These are phyloP conservation scores for Leptodontidium sp. DNA, from an alignment of 2,329 filamentous ascomycete species.

Conservation along the genomic window DNA sequence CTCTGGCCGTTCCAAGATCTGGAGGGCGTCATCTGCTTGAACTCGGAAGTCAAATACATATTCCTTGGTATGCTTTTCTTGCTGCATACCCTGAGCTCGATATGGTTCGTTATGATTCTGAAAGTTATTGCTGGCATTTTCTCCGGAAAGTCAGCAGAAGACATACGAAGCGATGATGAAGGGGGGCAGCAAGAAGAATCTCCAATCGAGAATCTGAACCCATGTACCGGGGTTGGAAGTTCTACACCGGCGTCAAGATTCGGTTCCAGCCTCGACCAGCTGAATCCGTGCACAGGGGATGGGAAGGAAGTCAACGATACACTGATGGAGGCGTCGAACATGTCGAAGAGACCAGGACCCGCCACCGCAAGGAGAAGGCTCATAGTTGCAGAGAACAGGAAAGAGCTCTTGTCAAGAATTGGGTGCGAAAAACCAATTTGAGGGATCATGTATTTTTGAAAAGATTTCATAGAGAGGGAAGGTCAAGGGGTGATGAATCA, in stretches of 20 bases:
- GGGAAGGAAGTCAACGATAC: not conserved
- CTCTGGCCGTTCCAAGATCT: slow-evolving; percentile 11
- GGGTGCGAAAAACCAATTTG: slow-evolving; percentile 2
- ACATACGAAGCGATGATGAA: not conserved
- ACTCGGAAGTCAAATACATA: not conserved
- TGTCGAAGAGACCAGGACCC: not conserved
- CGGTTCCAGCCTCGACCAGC: not conserved
- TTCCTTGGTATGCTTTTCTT: slow-evolving; percentile 8
- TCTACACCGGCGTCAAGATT: not conserved
- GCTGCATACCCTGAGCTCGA: not conserved
- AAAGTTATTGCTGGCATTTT: not conserved
- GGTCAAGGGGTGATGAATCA: too few relatives aligned
- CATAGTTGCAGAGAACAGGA: not conserved
- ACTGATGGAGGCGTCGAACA: not conserved
- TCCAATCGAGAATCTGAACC: not conserved
- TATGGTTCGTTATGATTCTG: slow-evolving; percentile 9
- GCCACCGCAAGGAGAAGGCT: not conserved
- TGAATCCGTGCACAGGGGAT: not conserved
- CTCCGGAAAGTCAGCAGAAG: not conserved
- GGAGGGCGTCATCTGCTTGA: not conserved
- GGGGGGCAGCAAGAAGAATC: not conserved
- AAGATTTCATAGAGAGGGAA: too few relatives aligned
- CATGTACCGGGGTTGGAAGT: not conserved
- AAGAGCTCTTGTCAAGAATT: not conserved
- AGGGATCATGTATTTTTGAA: not conserved